Percentiles rank a stretch among this genome's conserved stretches.
These are phyloP conservation scores for Quercus parvula DNA, from an alignment of 306 rosid species.

Conservation along the genomic window DNA sequence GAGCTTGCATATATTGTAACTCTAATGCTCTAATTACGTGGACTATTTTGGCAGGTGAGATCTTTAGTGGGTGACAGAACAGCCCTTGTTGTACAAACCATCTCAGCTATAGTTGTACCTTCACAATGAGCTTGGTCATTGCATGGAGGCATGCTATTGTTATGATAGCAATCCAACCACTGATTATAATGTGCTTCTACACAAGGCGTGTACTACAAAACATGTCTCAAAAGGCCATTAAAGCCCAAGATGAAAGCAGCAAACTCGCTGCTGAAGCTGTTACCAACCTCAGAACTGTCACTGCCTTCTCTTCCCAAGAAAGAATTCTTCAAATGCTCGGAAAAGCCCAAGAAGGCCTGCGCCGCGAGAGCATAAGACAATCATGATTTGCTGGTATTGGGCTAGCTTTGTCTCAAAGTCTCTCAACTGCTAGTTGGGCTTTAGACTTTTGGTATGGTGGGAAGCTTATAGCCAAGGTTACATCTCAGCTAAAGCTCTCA, in stretches of 20 bases:
- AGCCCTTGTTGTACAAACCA: constrained; percentile 69
- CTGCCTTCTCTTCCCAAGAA: constrained; percentile 85
- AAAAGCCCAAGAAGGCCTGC: constrained; percentile 69
- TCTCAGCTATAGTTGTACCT: constrained; percentile 65
- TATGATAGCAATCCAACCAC: constrained; percentile 77
- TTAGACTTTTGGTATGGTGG: constrained; percentile 88
- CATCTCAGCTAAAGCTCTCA: constrained; percentile 41
- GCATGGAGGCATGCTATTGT: constrained; percentile 82
- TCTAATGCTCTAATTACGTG: too few relatives aligned
- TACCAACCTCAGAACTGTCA: constrained; percentile 69
- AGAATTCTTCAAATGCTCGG: constrained; percentile 73
- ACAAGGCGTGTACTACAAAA: constrained; percentile 63
- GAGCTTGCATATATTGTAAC: not conserved
- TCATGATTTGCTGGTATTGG: constrained; percentile 88
- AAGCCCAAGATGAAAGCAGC: constrained; percentile 69
- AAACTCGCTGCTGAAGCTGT: constrained; percentile 94
- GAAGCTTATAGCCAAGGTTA: constrained; percentile 50
- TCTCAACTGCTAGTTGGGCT: constrained; percentile 55
- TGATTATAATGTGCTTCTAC: constrained; percentile 61
- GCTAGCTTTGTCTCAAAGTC: constrained; percentile 64
- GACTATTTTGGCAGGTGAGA: constrained; percentile 51
- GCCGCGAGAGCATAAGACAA: constrained; percentile 54
- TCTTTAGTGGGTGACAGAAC: constrained; percentile 83
- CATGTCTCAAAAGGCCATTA: constrained; percentile 58
- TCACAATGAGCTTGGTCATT: constrained; percentile 69